Conservation (phyloP, 441 rosid species). For the Arabidopsis hybrid region DNA sequence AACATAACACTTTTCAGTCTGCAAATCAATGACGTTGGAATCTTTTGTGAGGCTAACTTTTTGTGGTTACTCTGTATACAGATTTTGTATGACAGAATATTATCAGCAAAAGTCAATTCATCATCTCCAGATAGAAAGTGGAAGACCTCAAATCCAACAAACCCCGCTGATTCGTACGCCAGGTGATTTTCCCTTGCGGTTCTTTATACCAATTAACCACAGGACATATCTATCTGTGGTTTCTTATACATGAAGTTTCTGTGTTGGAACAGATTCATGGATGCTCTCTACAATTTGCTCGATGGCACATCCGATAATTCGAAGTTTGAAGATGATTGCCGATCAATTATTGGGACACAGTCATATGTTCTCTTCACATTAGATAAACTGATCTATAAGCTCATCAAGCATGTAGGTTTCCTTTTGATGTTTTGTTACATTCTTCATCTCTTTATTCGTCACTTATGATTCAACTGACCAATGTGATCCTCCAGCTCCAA, state of each 20-base stretch:
- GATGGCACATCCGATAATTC: conserved; percentile 97
- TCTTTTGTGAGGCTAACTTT: conserved; percentile 15
- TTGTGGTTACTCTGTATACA: conserved; percentile 41
- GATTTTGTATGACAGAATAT: conserved; percentile 90
- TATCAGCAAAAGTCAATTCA: conserved; percentile 90
- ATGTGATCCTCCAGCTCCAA: conserved; percentile 73
- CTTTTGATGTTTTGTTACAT: background rate
- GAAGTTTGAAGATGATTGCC: conserved; percentile 97
- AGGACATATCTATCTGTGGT: conserved; percentile 18
- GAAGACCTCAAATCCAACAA: conserved; percentile 79
- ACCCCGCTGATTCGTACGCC: conserved; percentile 80
- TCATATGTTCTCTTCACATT: conserved; percentile 94
- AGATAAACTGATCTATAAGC: conserved; percentile 92
- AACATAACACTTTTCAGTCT: conserved; percentile 1
- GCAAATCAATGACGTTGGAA: background rate
- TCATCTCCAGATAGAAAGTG: conserved; percentile 94
- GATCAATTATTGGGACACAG: conserved; percentile 95
- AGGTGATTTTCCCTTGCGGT: conserved; percentile 56
- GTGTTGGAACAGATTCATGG: conserved; percentile 73
- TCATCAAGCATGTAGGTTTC: conserved; percentile 84
- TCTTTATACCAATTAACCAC: background rate
- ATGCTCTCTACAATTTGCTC: conserved; percentile 90
- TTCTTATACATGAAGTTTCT: conserved; percentile 15
- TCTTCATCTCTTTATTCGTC: conserved; percentile 8
- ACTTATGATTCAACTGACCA: conserved; percentile 19